Evolutionary conservation across 208 protist species (phyloP).

Genomic region (Trypanosoma mega): DNA sequence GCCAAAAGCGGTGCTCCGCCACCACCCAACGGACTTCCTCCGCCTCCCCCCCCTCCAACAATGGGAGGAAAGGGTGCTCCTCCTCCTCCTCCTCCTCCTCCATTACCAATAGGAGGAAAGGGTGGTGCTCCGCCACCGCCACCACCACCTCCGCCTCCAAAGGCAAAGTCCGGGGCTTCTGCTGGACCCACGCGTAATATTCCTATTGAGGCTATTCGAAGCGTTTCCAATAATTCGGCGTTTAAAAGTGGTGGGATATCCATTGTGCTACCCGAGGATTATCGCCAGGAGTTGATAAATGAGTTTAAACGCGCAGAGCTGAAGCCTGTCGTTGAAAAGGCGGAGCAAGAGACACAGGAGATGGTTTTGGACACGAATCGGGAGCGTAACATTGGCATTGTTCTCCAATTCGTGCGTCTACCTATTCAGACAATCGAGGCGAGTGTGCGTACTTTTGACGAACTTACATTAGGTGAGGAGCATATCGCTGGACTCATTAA

Average conservation of each 20-base stretch:
- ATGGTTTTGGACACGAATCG: slow-evolving; percentile 47
- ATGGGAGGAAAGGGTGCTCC: slow-evolving; percentile 15
- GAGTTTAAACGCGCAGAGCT: slow-evolving; percentile 31
- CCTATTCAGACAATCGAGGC: slow-evolving; percentile 74
- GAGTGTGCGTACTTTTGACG: slow-evolving; percentile 71
- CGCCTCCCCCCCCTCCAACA: slow-evolving; percentile 38
- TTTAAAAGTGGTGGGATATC: slow-evolving; percentile 25
- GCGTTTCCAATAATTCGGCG: slow-evolving; percentile 27
- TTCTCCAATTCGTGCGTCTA: slow-evolving; percentile 75
- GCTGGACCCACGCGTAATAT: slow-evolving; percentile 37
- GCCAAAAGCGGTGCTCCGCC: slow-evolving; percentile 10
- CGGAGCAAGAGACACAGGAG: slow-evolving; percentile 2
- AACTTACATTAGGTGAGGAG: slow-evolving; percentile 70
- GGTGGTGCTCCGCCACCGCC: slow-evolving; percentile 23
- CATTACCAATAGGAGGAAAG: neutral
- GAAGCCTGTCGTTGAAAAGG: slow-evolving; percentile 24
- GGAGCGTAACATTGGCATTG: slow-evolving; percentile 74
- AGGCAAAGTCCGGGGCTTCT: slow-evolving; percentile 1
- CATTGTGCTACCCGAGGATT: slow-evolving; percentile 24
- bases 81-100: slow-evolving; percentile 13
- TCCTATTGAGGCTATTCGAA: slow-evolving; percentile 45
- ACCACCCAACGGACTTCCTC: slow-evolving; percentile 17
- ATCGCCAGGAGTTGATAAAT: slow-evolving; percentile 25
- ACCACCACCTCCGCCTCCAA: slow-evolving; percentile 29
- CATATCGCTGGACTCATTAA: slow-evolving; percentile 54